Evolutionary conservation across 352 stramenopile genomes (phyloP), one percentile per base, ranked within the genome.

Genomic region (Phytophthora brassicae): DNA sequence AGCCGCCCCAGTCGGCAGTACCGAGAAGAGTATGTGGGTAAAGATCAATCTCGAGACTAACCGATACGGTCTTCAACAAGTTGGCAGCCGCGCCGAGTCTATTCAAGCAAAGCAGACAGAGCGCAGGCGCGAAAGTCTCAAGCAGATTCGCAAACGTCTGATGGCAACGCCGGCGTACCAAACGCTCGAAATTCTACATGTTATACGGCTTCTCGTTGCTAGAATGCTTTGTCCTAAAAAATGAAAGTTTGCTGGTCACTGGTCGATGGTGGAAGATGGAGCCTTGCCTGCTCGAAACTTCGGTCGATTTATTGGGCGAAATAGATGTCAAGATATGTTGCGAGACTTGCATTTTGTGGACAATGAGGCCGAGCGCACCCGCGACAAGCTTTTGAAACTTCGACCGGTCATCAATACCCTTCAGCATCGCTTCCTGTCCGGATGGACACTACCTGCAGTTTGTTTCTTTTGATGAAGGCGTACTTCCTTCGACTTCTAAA

Each of bases 141-240:
- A 6, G n/a, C 38, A 45, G 14, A 46, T 28, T 12, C 39, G 20
- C 4, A n/a, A 19, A 13, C 17, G 39, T 14, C 14, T 46, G 17
- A 46, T 28, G 16, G 0, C 20, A 6, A 46, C 11, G 2, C 16
- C 1, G 0, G n/a, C n/a, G 6, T 24, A 24, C 17, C 7, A 46
- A 13, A 19, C 53, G 0, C 47, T 50, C 35, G 61, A 71, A 17
- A 33, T 66, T 22, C 38, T 68, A 0, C 58, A 61, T 16, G 53
- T 75, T 0, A 51, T 76, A 7, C 50, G 58, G 1, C 48, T 69
- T 7, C 58, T 72, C 3, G 22, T 76, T 2, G 59, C 53, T 0
- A 56, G 48, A 17, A 62, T 70, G 52, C 19, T 76, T 8, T 63
- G 42, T 44, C 60, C 57, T 0, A 44, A 64, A 19, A 36, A 64